A percentile compares a stretch with the other conserved stretches of the same genome.
These are phyloP conservation scores for Skeletonema menzelii DNA, from an alignment of 108 stramenopile species.

Conservation along the genomic window DNA sequence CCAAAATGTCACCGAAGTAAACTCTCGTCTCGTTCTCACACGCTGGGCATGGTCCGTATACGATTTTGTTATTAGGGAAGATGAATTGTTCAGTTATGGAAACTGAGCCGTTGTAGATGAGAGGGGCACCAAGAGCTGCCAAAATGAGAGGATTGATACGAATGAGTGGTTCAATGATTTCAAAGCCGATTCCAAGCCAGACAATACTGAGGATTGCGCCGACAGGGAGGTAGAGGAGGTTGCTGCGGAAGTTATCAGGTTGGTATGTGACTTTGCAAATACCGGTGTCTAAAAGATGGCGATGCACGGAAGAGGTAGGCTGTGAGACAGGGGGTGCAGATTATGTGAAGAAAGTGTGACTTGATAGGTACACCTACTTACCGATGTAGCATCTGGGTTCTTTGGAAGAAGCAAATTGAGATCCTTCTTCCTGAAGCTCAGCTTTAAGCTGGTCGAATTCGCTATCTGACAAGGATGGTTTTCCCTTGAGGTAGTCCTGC, in stretches of 20 bases:
- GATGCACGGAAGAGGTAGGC: neutral
- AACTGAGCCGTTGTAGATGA: conserved; percentile 67
- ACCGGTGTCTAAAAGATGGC: conserved; percentile 66
- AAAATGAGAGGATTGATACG: conserved; percentile 84
- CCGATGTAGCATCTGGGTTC: conserved; percentile 96
- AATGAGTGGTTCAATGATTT: conserved; percentile 67
- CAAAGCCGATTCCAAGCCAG: conserved; percentile 76
- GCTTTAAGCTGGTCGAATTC: conserved; percentile 89
- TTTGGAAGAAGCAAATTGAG: conserved; percentile 83
- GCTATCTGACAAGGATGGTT: conserved; percentile 73
- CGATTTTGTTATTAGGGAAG: conserved; percentile 77
- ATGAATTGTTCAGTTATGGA: conserved; percentile 71
- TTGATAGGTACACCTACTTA: conserved; percentile 8
- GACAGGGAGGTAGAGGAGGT: conserved; percentile 89
- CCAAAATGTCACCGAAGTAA: conserved; percentile 94
- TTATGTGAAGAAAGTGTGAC: neutral
- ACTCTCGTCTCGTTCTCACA: conserved; percentile 85
- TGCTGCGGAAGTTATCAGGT: conserved; percentile 84
- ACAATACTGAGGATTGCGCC: conserved; percentile 56
- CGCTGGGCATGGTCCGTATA: conserved; percentile 92
- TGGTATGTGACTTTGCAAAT: conserved; percentile 90
- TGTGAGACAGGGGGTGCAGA: neutral
- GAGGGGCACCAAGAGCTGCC: conserved; percentile 67
- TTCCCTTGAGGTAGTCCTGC: conserved; percentile 88
- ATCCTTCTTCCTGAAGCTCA: conserved; percentile 82